Evolutionary conservation across 495 filamentous ascomycete genomes (phyloP).

Genomic region (Paragyromitra xinjiangensis): DNA sequence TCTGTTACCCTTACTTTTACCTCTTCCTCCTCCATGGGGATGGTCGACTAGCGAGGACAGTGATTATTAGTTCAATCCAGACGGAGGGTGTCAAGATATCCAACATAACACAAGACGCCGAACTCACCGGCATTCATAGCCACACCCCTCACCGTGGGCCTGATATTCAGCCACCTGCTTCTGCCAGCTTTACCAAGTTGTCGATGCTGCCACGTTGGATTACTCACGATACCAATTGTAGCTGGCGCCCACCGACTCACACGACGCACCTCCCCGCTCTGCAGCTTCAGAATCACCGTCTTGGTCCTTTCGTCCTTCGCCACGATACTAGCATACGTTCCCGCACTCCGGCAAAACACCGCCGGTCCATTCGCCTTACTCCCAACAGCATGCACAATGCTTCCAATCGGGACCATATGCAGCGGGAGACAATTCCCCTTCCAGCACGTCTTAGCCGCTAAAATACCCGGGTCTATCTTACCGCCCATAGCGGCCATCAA

Average conservation of each 20-base stretch:
- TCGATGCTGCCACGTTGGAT: conserved; percentile 85
- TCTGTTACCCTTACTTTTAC: conserved; percentile 98
- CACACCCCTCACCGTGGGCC: conserved; percentile 93
- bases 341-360: conserved; percentile 92
- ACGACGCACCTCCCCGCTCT: conserved; percentile 89
- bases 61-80: conserved; percentile 54
- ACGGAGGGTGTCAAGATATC: conserved; percentile 15
- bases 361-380: conserved; percentile 74
- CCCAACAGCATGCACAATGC: conserved; percentile 88
- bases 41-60: conserved; percentile 71
- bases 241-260: conserved; percentile 91
- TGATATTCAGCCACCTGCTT: conserved; percentile 87
- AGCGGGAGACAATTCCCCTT: conserved; percentile 94
- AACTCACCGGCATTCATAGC: conserved; percentile 91
- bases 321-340: conserved; percentile 86
- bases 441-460: conserved; percentile 92
- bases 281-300: conserved; percentile 80
- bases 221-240: conserved; percentile 91
- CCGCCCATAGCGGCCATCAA: conserved; percentile 91
- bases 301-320: conserved; percentile 80
- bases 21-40: conserved; percentile 97
- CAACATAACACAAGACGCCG: not conserved
- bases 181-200: conserved; percentile 95
- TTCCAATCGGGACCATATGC: conserved; percentile 92
- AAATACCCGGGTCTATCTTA: conserved; percentile 86